Conservation (phyloP, 192 early-diverging fungal genomes). For the Lobosporangium transversale region DNA sequence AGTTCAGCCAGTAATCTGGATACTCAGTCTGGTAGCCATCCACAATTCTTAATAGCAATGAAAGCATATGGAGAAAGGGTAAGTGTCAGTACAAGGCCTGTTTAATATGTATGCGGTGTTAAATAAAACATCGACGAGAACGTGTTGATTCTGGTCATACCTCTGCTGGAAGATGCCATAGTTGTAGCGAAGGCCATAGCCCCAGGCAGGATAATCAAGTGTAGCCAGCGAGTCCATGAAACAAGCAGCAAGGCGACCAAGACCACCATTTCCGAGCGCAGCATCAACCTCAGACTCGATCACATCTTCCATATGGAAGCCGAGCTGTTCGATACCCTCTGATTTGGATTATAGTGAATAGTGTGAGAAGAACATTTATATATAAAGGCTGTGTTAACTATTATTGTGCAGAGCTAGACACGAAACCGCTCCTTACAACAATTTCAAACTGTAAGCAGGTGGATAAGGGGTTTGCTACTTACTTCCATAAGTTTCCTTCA, state of each 20-base stretch:
- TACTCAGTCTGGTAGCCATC: constrained; percentile 96
- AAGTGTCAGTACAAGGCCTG: no score
- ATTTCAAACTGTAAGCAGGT: no score
- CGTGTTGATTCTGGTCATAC: no score
- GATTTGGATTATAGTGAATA: constrained; percentile 6
- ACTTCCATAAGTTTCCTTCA: constrained; percentile 82
- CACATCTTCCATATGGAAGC: constrained; percentile 93
- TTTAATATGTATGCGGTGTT: no score
- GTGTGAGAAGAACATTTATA: neutral
- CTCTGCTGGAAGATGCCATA: constrained; percentile 99
- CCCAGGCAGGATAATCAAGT: constrained; percentile 93
- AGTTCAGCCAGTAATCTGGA: constrained; percentile 97
- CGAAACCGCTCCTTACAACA: no score
- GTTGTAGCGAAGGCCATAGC: constrained; percentile 97
- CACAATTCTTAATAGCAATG: constrained; percentile 64
- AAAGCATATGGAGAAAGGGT: constrained; percentile 1
- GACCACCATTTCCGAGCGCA: constrained; percentile 96
- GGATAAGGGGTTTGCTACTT: no score
- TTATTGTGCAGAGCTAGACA: no score
- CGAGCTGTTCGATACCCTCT: constrained; percentile 75
- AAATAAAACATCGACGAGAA: no score
- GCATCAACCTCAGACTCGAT: constrained; percentile 96
- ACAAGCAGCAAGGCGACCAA: constrained; percentile 97
- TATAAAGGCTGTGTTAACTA: no score
- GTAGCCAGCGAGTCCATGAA: constrained; percentile 98